phyloP scores from a whole-genome alignment of 305 asterid genomes.

The Fraxinus latifolia region DNA sequence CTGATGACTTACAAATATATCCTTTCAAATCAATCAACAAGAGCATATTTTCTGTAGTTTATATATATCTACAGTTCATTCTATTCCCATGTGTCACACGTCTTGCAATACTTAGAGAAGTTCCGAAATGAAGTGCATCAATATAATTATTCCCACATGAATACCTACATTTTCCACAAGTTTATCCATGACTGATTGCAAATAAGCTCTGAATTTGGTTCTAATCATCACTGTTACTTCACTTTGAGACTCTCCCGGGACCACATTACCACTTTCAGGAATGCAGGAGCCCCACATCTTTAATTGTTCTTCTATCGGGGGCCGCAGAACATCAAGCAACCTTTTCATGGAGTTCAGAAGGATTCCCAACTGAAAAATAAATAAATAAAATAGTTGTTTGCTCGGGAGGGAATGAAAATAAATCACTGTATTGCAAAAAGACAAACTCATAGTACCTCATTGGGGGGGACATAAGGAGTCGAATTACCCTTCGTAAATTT shows the following conservation, averaged over 20 bases:
- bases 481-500: conserved; percentile 69
- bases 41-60: background rate
- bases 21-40: background rate
- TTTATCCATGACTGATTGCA: conserved; percentile 74
- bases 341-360: conserved; percentile 81
- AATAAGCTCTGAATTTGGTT: conserved; percentile 72
- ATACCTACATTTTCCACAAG: conserved; percentile 76
- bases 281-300: conserved; percentile 83
- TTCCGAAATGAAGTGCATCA: background rate
- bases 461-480: conserved; percentile 45
- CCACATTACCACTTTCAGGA: conserved; percentile 55
- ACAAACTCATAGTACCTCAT: conserved; percentile 47
- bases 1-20: background rate
- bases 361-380: conserved; percentile 64
- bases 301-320: conserved; percentile 64
- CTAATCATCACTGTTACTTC: conserved; percentile 86
- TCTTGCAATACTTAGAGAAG: background rate
- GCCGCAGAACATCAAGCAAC: conserved; percentile 70
- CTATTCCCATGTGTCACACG: background rate
- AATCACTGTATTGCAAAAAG: background rate
- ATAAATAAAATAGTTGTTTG: background rate
- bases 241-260: conserved; percentile 71
- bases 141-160: background rate
- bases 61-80: background rate
- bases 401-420: background rate